A percentile compares a stretch with the other conserved stretches of the same genome.
Evolutionary conservation across 768 basidiomycete species (phyloP).

Genomic region (Podaxis mareebaensis): DNA sequence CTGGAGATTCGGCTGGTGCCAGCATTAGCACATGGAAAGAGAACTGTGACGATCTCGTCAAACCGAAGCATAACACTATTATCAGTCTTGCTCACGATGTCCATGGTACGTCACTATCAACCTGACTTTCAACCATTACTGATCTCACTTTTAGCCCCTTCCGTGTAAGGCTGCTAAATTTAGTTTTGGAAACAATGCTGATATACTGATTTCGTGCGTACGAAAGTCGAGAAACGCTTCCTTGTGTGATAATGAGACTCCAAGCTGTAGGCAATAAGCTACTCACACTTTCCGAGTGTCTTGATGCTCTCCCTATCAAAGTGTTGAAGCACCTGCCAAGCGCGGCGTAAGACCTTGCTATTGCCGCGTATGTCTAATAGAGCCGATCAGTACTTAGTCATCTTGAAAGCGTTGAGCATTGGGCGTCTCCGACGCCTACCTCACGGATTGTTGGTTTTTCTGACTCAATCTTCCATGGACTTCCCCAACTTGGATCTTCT

Average conservation of each 20-base stretch:
- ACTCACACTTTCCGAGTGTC: slow-evolving; percentile 26
- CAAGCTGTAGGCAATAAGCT: slow-evolving; percentile 23
- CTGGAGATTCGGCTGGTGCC: slow-evolving; percentile 11
- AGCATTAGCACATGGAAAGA: slow-evolving; percentile 6
- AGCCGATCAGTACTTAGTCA: not conserved
- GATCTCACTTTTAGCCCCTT: not conserved
- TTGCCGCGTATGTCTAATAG: not conserved
- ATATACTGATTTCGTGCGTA: not conserved
- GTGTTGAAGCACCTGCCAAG: slow-evolving; percentile 25
- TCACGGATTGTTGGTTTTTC: too few relatives aligned
- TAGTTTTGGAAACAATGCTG: not conserved
- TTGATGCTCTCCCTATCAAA: slow-evolving; percentile 31
- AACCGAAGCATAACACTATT: slow-evolving; percentile 3
- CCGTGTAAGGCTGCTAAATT: not conserved
- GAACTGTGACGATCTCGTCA: slow-evolving; percentile 9
- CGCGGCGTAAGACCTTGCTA: slow-evolving; percentile 25
- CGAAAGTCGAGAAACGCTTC: slow-evolving; percentile 11
- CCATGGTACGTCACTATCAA: slow-evolving; percentile 1
- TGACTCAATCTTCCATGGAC: not conserved
- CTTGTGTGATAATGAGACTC: slow-evolving; percentile 22
- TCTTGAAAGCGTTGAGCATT: not conserved
- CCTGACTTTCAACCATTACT: not conserved
- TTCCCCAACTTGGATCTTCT: not conserved
- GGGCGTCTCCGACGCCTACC: not conserved
- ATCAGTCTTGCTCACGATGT: slow-evolving; percentile 18